A percentile compares a stretch with the other conserved stretches of the same genome.
phyloP scores from a whole-genome alignment of 2,329 filamentous ascomycete genomes.

The Trichoderma simmonsii region DNA sequence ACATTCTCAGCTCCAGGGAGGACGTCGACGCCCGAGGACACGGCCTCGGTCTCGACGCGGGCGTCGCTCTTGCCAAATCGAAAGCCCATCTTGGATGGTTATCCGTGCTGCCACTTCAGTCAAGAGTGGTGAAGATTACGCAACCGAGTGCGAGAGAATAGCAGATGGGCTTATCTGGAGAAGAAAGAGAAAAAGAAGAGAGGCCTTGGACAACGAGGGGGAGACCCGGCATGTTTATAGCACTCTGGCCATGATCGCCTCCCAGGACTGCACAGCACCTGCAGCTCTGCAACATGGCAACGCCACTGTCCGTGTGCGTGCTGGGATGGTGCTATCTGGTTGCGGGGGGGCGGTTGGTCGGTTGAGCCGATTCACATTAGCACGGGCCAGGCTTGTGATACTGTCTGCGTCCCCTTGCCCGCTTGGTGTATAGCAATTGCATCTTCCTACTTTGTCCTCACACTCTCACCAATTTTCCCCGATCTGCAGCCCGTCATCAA shows the following conservation, averaged over 20 bases:
- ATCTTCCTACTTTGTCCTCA: background rate
- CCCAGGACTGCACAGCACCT: background rate
- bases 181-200: background rate
- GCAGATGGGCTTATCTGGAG: constrained; percentile 3
- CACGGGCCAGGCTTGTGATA: background rate
- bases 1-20: constrained; percentile 21
- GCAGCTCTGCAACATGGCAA: background rate
- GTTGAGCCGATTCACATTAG: background rate
- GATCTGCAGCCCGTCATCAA: background rate
- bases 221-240: background rate
- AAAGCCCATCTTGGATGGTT: constrained; percentile 24
- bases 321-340: background rate
- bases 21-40: constrained; percentile 23
- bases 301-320: constrained; percentile 2
- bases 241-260: background rate
- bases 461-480: background rate
- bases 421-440: background rate
- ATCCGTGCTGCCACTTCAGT: constrained; percentile 32
- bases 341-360: background rate
- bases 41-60: constrained; percentile 18
- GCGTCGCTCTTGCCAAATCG: constrained; percentile 21
- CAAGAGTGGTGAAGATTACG: background rate
- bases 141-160: background rate
- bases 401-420: background rate
- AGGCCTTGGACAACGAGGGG: background rate